Base-by-base conservation (phyloP, 176 grass and related monocot species). In the Musa itinerans region DNA sequence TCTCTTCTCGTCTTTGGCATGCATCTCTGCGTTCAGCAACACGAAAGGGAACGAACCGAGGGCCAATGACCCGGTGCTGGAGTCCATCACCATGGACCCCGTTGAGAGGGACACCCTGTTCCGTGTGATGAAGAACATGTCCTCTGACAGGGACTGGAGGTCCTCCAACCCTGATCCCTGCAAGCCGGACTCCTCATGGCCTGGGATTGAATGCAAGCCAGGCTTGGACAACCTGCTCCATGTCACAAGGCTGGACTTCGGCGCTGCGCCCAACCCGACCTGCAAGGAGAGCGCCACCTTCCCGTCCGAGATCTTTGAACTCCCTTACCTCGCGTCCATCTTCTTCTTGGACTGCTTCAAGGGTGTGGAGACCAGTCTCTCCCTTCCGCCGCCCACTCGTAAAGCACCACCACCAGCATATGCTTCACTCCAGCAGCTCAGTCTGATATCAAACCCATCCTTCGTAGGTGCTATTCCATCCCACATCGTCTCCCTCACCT, bases 201-300 rank as follows among this genome's bases (percentile, higher is more conserved):
- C 88, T 11, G 90, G 95, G 22, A 92, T 98, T 49, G 88, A 98
- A 72, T 98, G 90, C 88, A 98, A 93, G 78, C 84, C 86, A 0
- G 8, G 50, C 57, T 81, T 24, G 34, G 51, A 68, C 51, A 75
- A 65, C 63, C 74, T 65, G 22, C 34, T 93, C 69, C 88, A 91
- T 75, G 90, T 98, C 62, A 98, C 90, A n/a, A 78, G 95, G 76
- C 84, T 99, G 55, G 95, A 93, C 83, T 99, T 99, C 52, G 95
- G 95, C 27, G 79, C 80, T 43, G 74, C 85, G 65, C 88, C 88
- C 57, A 99, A 99, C 81, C 90, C 90, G 9, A 86, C 77, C 62
- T 99, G 95, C 86, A 91, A 81, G 79, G 70, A 77, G 24, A 50
- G 78, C 23, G 88, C 90, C 64, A 56, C 76, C 14, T 99, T 99